Evolutionary conservation across 208 protist genomes (phyloP).

Genomic region (Leishmania lainsoni): DNA sequence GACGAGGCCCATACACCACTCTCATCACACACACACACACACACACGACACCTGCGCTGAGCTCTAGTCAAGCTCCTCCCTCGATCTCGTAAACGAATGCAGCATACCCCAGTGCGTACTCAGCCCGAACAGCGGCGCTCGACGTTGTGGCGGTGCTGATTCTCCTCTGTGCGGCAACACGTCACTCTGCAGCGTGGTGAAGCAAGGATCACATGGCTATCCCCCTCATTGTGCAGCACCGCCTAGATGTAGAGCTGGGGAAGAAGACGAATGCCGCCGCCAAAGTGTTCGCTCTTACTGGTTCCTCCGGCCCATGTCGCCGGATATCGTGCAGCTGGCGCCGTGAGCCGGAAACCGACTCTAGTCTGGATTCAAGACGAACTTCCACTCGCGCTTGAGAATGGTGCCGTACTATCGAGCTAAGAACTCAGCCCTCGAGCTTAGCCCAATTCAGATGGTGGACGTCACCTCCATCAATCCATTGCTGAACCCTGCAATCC

Average conservation of each 20-base stretch:
- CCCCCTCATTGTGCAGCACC: conserved; percentile 45
- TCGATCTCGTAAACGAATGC: neutral
- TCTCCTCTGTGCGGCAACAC: neutral
- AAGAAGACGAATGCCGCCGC: conserved; percentile 17
- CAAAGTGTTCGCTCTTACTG: conserved; percentile 13
- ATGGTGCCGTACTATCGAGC: conserved; percentile 38
- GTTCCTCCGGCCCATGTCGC: conserved; percentile 35
- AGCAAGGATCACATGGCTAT: conserved; percentile 55
- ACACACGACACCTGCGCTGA: neutral
- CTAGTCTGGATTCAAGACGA: conserved; percentile 25
- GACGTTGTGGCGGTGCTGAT: neutral
- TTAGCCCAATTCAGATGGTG: conserved; percentile 18
- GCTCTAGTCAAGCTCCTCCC: neutral
- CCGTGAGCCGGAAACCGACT: conserved; percentile 58
- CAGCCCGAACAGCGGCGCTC: neutral
- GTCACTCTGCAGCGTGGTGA: conserved; percentile 37
- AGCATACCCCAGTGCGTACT: neutral
- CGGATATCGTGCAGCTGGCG: conserved; percentile 42
- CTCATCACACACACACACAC: neutral
- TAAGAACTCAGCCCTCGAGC: conserved; percentile 12
- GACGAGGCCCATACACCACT: neutral
- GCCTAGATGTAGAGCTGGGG: conserved; percentile 21
- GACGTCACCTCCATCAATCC: conserved; percentile 43
- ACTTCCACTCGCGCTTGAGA: conserved; percentile 54
- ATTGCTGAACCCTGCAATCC: conserved; percentile 26